Evolutionary conservation across 2,329 filamentous ascomycete species (phyloP).

Genomic region (Monosporascus sp.): DNA sequence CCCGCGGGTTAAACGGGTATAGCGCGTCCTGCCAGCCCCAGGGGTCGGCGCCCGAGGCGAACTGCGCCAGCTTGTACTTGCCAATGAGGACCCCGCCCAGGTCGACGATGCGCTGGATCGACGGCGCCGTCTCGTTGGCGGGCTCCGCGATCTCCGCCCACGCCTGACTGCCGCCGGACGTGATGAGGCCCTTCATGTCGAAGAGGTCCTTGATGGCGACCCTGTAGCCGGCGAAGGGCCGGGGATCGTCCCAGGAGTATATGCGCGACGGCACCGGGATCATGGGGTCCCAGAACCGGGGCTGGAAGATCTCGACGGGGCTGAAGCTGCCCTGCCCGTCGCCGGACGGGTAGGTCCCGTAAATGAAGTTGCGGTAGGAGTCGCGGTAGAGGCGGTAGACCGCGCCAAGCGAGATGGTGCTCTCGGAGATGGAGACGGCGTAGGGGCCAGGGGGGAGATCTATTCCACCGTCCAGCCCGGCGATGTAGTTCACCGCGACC

Average conservation of each 20-base stretch:
- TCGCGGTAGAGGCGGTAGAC: conserved; percentile 20
- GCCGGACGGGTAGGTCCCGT: conserved; percentile 17
- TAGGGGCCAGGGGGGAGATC: conserved; percentile 16
- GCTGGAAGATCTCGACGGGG: conserved; percentile 11
- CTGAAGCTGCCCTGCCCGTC: conserved; percentile 11
- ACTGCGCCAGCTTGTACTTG: conserved; percentile 29
- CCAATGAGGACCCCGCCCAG: conserved; percentile 28
- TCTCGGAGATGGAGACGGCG: conserved; percentile 10
- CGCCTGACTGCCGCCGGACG: conserved; percentile 26
- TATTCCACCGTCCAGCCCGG: background rate
- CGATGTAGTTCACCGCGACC: conserved; percentile 5
- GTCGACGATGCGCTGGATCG: conserved; percentile 28
- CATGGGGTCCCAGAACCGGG: conserved; percentile 18
- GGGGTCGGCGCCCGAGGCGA: conserved; percentile 23
- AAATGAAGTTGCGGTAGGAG: conserved; percentile 16
- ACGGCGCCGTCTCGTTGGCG: conserved; percentile 23
- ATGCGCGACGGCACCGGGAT: conserved; percentile 32
- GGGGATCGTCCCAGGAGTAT: conserved; percentile 27
- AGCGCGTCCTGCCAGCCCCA: conserved; percentile 18
- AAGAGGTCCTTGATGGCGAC: conserved; percentile 31
- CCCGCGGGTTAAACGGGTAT: conserved; percentile 30
- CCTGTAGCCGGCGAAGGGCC: conserved; percentile 27
- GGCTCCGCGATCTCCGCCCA: conserved; percentile 18
- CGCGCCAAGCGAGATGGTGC: conserved; percentile 9
- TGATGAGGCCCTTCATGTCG: conserved; percentile 29